A percentile compares a stretch with the other conserved stretches of the same genome.
Evolutionary conservation across 2,329 filamentous ascomycete species (phyloP).

Genomic region (Fusarium sp.): DNA sequence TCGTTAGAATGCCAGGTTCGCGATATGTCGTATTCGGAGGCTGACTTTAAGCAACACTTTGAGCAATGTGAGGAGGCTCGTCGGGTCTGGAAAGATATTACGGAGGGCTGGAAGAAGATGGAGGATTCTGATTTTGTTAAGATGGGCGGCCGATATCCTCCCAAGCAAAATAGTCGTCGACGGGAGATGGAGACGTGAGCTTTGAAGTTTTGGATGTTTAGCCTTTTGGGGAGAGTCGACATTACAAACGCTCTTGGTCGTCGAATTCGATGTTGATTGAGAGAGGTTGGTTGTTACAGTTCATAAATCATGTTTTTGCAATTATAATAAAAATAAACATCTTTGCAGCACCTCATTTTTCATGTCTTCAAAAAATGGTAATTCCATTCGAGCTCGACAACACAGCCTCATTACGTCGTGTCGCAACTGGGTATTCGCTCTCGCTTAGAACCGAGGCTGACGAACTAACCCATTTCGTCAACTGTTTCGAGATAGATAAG

Average conservation of each 20-base stretch:
- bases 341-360: no score
- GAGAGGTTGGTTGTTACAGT: no score
- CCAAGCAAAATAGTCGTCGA: background rate
- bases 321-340: no score
- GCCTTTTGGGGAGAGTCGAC: no score
- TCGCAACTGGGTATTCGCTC: background rate
- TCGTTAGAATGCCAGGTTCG: background rate
- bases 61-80: background rate
- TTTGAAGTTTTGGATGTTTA: no score
- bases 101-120: background rate
- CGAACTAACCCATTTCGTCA: background rate
- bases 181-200: background rate
- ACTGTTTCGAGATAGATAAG: conserved; percentile 9
- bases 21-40: background rate
- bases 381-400: background rate
- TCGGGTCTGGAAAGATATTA: background rate
- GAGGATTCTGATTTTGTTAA: background rate
- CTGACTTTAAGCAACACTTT: background rate
- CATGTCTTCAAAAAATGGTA: background rate
- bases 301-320: no score
- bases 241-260: no score
- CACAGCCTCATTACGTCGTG: background rate
- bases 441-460: background rate
- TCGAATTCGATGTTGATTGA: no score
- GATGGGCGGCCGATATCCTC: background rate